Conservation (phyloP, 148 eudicot species). For the Diospyros kaki region DNA sequence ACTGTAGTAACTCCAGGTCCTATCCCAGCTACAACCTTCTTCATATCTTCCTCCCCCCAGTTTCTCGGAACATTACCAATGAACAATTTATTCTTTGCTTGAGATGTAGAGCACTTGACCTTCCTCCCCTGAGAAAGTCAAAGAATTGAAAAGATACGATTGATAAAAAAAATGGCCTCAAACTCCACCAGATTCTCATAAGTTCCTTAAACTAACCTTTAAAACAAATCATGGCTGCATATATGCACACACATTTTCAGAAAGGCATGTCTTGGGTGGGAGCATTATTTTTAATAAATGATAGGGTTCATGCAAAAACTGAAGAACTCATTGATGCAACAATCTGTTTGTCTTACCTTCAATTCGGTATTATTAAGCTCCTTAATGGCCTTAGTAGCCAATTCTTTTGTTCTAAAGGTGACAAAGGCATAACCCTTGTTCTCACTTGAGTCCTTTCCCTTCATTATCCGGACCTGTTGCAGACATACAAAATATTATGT, state of each 20-base stretch:
- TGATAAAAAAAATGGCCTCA: too few relatives aligned
- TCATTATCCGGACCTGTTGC: conserved; percentile 68
- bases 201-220: too few relatives aligned
- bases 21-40: conserved; percentile 65
- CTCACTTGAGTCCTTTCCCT: conserved; percentile 88
- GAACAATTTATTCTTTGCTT: conserved; percentile 80
- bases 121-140: conserved; percentile 62
- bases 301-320: too few relatives aligned
- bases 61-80: conserved; percentile 88
- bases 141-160: too few relatives aligned
- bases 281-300: too few relatives aligned
- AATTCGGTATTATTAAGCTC: conserved; percentile 81
- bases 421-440: conserved; percentile 92
- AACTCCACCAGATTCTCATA: too few relatives aligned
- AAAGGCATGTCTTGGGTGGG: too few relatives aligned
- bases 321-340: too few relatives aligned
- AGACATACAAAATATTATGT: not conserved
- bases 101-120: conserved; percentile 81
- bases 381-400: conserved; percentile 77
- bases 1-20: conserved; percentile 91
- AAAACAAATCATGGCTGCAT: too few relatives aligned
- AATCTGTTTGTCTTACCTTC: conserved; percentile 41
- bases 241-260: too few relatives aligned
- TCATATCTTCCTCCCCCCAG: conserved; percentile 89
- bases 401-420: conserved; percentile 70